A percentile compares a stretch with the other conserved stretches of the same genome.
These are phyloP conservation scores for Ambispora gerdemannii DNA, from an alignment of 192 early-diverging fungal species.

Conservation along the genomic window DNA sequence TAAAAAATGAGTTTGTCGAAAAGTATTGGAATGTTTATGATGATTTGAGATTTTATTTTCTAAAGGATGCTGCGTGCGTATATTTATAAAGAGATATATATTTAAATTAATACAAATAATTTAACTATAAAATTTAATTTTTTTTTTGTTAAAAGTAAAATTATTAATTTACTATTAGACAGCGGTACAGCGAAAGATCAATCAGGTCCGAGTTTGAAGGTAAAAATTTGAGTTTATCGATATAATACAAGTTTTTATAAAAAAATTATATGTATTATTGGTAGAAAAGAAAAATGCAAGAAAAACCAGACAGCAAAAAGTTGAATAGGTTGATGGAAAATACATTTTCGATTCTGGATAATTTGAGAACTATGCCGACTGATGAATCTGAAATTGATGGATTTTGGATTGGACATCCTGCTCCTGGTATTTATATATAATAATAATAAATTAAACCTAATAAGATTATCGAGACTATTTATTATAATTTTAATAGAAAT, in stretches of 20 bases:
- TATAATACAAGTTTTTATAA: background rate
- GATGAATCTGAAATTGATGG: slow-evolving; percentile 51
- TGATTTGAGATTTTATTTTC: slow-evolving; percentile 84
- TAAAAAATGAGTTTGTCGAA: slow-evolving; percentile 62
- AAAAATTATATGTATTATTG: background rate
- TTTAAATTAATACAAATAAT: no score
- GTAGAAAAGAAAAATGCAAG: slow-evolving; percentile 38
- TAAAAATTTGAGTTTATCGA: background rate
- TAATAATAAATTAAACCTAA: no score
- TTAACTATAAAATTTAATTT: no score
- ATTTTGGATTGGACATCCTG: slow-evolving; percentile 63
- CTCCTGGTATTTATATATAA: no score
- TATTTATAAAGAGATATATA: background rate
- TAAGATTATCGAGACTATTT: no score
- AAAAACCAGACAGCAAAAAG: slow-evolving; percentile 30
- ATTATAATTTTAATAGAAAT: no score
- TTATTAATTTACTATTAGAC: background rate
- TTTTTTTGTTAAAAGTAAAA: background rate
- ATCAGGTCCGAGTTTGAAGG: slow-evolving; percentile 26
- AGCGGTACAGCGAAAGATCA: slow-evolving; percentile 17
- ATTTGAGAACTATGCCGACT: slow-evolving; percentile 58
- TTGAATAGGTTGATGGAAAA: slow-evolving; percentile 52
- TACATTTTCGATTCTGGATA: slow-evolving; percentile 56
- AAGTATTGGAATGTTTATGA: slow-evolving; percentile 76
- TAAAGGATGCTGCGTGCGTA: slow-evolving; percentile 58